A percentile compares a stretch with the other conserved stretches of the same genome.
Conservation (phyloP, 140 eudicot species). For the Flaveria floridana region DNA sequence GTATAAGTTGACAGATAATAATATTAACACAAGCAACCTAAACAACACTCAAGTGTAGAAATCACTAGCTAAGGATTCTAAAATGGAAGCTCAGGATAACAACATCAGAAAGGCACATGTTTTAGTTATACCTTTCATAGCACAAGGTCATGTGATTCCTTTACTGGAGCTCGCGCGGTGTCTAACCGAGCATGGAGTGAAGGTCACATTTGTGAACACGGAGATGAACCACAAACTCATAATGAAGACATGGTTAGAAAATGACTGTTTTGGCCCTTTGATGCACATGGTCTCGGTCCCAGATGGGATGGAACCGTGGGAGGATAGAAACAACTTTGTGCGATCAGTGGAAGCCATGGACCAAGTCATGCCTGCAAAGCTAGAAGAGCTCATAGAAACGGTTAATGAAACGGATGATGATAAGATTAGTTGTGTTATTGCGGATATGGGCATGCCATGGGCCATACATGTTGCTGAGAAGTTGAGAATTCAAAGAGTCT, state of each 20-base stretch:
- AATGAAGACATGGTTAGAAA: constrained; percentile 8
- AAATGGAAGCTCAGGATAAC: background rate
- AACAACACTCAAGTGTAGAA: background rate
- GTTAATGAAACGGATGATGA: constrained; percentile 10
- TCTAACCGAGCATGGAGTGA: constrained; percentile 23
- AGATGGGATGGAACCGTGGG: constrained; percentile 36
- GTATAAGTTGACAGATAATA: background rate
- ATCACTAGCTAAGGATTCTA: background rate
- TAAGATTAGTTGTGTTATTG: constrained; percentile 29
- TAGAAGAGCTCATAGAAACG: constrained; percentile 23
- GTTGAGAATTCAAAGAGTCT: background rate
- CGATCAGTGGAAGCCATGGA: background rate
- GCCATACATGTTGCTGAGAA: constrained; percentile 15
- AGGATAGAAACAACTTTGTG: constrained; percentile 28
- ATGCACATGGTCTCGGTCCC: constrained; percentile 26
- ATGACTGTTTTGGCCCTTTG: background rate
- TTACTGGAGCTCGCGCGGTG: constrained; percentile 25
- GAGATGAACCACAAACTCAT: constrained; percentile 28
- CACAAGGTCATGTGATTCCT: constrained; percentile 39
- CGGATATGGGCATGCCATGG: constrained; percentile 25
- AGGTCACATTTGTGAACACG: constrained; percentile 32
- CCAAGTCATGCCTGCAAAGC: constrained; percentile 33
- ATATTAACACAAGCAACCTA: background rate
- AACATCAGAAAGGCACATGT: constrained; percentile 20
- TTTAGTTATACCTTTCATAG: constrained; percentile 27